A percentile compares a stretch with the other conserved stretches of the same genome.
Evolutionary conservation across 2,329 filamentous ascomycete species (phyloP).

Genomic region (Claviceps fusiformis): DNA sequence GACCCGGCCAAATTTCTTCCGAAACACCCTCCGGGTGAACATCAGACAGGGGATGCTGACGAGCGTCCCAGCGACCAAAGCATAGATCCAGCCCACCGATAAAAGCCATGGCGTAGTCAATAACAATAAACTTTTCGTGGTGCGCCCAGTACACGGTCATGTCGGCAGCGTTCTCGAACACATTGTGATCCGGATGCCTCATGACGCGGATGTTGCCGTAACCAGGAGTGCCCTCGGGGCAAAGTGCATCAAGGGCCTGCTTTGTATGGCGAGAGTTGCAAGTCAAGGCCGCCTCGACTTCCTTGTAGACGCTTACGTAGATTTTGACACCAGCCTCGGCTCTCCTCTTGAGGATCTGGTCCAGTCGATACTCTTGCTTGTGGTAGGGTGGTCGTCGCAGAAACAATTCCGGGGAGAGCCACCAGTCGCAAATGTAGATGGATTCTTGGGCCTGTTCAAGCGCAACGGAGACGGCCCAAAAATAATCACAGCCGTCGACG

Average conservation of each 20-base stretch:
- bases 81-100: slow-evolving; percentile 91
- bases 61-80: slow-evolving; percentile 86
- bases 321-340: slow-evolving; percentile 93
- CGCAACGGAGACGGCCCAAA: slow-evolving; percentile 81
- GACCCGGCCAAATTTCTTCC: slow-evolving; percentile 82
- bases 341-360: slow-evolving; percentile 72
- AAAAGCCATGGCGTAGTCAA: slow-evolving; percentile 83
- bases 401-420: slow-evolving; percentile 82
- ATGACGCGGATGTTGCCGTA: slow-evolving; percentile 80
- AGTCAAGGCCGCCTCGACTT: slow-evolving; percentile 67
- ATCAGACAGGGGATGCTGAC: slow-evolving; percentile 75
- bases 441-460: slow-evolving; percentile 83
- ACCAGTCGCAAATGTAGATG: slow-evolving; percentile 96
- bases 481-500: slow-evolving; percentile 89
- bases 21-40: slow-evolving; percentile 71
- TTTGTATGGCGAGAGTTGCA: slow-evolving; percentile 94
- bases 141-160: slow-evolving; percentile 98
- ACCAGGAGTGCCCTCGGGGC: slow-evolving; percentile 67
- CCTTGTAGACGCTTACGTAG: slow-evolving; percentile 84
- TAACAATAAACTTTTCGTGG: slow-evolving; percentile 93
- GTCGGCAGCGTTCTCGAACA: slow-evolving; percentile 83
- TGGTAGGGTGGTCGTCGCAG: slow-evolving; percentile 69
- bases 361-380: slow-evolving; percentile 76
- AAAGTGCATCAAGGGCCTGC: slow-evolving; percentile 64
- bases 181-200: slow-evolving; percentile 89